These are phyloP conservation scores for Coniferiporia weirii DNA, from an alignment of 1,284 basidiomycete species.

Conservation along the genomic window DNA sequence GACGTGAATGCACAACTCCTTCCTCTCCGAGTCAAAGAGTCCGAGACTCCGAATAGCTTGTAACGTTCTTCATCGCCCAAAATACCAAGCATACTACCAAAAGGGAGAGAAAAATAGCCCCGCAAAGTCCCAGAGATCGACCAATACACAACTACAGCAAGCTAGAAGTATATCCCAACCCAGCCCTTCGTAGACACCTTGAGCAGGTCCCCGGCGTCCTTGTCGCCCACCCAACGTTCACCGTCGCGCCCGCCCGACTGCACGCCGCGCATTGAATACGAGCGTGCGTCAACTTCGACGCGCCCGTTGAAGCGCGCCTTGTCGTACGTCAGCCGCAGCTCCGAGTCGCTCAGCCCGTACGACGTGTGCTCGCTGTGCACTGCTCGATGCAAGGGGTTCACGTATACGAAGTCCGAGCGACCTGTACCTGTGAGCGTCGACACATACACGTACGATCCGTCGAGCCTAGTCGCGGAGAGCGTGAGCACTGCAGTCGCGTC, in stretches of 20 bases:
- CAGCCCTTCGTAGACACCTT: slow-evolving; percentile 42
- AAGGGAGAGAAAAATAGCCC: too few species aligned
- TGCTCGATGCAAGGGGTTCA: slow-evolving; percentile 35
- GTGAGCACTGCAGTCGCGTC: slow-evolving; percentile 46
- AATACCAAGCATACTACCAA: too few species aligned
- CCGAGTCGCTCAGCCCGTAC: slow-evolving; percentile 43
- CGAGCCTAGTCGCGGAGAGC: slow-evolving; percentile 26
- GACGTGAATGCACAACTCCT: too few species aligned
- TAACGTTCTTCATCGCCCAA: too few species aligned
- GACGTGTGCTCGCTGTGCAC: slow-evolving; percentile 44
- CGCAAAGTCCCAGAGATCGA: too few species aligned
- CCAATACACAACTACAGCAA: too few species aligned
- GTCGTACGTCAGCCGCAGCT: slow-evolving; percentile 51
- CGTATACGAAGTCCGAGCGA: slow-evolving; percentile 45
- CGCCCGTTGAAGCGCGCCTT: slow-evolving; percentile 46
- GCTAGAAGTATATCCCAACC: slow-evolving; percentile 48
- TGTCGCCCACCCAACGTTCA: slow-evolving; percentile 43
- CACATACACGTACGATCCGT: slow-evolving; percentile 33
- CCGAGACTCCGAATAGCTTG: too few species aligned
- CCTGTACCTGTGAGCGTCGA: slow-evolving; percentile 44
- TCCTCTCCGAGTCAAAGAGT: too few species aligned
- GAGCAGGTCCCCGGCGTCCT: slow-evolving; percentile 42
- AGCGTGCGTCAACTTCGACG: slow-evolving; percentile 40
- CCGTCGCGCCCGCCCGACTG: slow-evolving; percentile 28
- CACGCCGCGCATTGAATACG: slow-evolving; percentile 36